A percentile compares a stretch with the other conserved stretches of the same genome.
phyloP scores from a whole-genome alignment of 208 protist genomes.

The Leptomonas pyrrhocoris region DNA sequence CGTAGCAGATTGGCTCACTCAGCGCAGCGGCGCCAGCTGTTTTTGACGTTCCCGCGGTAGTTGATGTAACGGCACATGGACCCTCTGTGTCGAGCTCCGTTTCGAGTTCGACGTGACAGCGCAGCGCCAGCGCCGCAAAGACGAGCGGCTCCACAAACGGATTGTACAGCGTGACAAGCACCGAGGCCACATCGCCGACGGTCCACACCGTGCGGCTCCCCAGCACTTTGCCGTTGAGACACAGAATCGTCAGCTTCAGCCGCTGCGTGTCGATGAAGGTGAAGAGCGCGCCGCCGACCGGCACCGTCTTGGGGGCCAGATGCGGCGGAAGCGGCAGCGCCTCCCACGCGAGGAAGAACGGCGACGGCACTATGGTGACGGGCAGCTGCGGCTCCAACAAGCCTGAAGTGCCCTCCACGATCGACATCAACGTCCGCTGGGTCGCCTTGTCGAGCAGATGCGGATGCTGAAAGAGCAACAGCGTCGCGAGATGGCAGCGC shows the following conservation, averaged over 20 bases:
- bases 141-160: slow-evolving; percentile 53
- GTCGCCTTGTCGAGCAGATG: slow-evolving; percentile 48
- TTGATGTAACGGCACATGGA: not conserved
- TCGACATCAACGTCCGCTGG: slow-evolving; percentile 45
- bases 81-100: not conserved
- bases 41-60: not conserved
- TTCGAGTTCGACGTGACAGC: slow-evolving; percentile 38
- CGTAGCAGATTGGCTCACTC: slow-evolving; percentile 66
- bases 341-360: slow-evolving; percentile 76
- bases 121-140: slow-evolving; percentile 61
- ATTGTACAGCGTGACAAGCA: slow-evolving; percentile 77
- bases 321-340: slow-evolving; percentile 74
- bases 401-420: slow-evolving; percentile 39
- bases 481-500: slow-evolving; percentile 58
- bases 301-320: slow-evolving; percentile 79
- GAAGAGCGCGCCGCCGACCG: slow-evolving; percentile 82
- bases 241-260: slow-evolving; percentile 83
- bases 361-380: slow-evolving; percentile 35
- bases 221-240: slow-evolving; percentile 77
- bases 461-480: slow-evolving; percentile 77
- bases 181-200: slow-evolving; percentile 77
- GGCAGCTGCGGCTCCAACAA: slow-evolving; percentile 36
- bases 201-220: slow-evolving; percentile 81
- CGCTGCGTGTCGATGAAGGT: slow-evolving; percentile 89
- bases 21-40: not conserved